These are phyloP conservation scores for Trametes cingulata DNA, from an alignment of 768 basidiomycete species.

Conservation along the genomic window DNA sequence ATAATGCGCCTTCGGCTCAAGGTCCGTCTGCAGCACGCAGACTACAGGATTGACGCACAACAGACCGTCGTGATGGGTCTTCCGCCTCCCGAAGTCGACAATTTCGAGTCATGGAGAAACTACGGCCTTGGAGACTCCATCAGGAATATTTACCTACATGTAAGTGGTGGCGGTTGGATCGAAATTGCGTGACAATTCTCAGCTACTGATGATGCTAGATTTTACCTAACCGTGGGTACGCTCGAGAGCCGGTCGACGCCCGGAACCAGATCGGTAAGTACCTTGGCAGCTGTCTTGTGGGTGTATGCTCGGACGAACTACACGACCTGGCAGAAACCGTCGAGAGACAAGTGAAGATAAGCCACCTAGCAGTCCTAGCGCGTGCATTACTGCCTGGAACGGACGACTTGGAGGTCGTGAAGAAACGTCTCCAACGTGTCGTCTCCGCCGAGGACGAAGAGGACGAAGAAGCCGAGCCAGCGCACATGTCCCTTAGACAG, in stretches of 20 bases:
- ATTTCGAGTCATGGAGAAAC: constrained; percentile 40
- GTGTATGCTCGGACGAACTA: too few relatives aligned
- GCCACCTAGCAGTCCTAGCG: constrained; percentile 43
- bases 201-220: constrained; percentile 32
- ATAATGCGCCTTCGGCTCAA: not conserved
- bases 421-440: constrained; percentile 35
- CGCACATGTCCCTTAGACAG: constrained; percentile 36
- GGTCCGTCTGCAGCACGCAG: constrained; percentile 35
- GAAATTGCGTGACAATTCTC: not conserved
- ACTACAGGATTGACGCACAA: constrained; percentile 42
- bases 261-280: not conserved
- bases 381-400: constrained; percentile 41
- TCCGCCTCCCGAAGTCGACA: constrained; percentile 40
- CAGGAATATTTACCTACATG: constrained; percentile 38
- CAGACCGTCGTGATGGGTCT: constrained; percentile 47
- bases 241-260: constrained; percentile 23
- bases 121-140: constrained; percentile 46
- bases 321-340: constrained; percentile 29
- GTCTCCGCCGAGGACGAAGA: constrained; percentile 33
- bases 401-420: constrained; percentile 33
- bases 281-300: too few relatives aligned
- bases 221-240: constrained; percentile 42
- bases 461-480: constrained; percentile 27
- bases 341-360: constrained; percentile 40
- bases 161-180: constrained; percentile 16